Evolutionary conservation across 1,284 basidiomycete genomes (phyloP), one percentile per base, ranked within the genome.

Genomic region (Gomphus bonarii): DNA sequence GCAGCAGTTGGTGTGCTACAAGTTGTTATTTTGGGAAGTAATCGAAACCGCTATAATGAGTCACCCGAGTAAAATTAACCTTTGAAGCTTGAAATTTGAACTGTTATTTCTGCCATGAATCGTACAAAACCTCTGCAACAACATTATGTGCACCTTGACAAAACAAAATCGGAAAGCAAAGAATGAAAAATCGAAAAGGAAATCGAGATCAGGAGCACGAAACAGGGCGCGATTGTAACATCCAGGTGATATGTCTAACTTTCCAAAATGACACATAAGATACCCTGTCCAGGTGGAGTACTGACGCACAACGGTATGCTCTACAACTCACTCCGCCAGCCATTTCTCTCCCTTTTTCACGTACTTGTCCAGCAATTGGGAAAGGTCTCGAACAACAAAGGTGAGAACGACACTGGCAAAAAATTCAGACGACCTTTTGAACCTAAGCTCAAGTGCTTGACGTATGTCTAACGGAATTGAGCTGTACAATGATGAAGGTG

Each of bases 281-380:
- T 48, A 55, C 54, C 44, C 22, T 30, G 28, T 54, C 52, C 50
- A 28, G 28, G 12, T 12, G 10, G 11, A 6, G 47, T 48, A 28
- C 28, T 48, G 43, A 50, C 33, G 22, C 50, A 52, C 35, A 28
- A 35, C 18, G 20, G 50, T 8, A n/a, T 14, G 22, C 50, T 22
- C 31, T 11, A 40, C 36, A 20, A 36, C 50, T 71, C 65, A 90
- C 66, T 91, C 88, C 42, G 81, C 86, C 44, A 91, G 76, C 86
- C 88, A 89, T 71, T 90, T 89, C 71, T 90, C 88, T 70, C 87
- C 88, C 68, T 88, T 88, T 76, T 91, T 91, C 62, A 84, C 88
- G 68, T 90, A 92, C 72, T 92, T 94, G 75, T 97, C 95, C 63
- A 97, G 76, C 58, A 97, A 75, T 64, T 83, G 83, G 51, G 86